Percentiles rank a stretch among this genome's conserved stretches.
These are phyloP conservation scores for Paramecium sonneborni DNA, from an alignment of 73 alveolate species.

Conservation along the genomic window DNA sequence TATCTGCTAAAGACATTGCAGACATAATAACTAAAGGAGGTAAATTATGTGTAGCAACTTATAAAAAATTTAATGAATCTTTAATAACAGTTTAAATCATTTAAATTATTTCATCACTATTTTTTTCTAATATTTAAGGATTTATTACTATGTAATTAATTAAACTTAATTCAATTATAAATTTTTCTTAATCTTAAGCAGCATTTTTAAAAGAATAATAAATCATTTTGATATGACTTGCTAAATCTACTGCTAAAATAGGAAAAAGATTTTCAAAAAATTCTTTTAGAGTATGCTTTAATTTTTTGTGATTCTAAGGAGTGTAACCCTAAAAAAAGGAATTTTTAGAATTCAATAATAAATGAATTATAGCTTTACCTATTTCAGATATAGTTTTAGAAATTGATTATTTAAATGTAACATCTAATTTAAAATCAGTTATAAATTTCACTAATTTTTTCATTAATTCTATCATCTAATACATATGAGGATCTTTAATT, in stretches of 20 bases:
- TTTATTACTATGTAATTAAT: neutral
- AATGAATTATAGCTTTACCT: constrained; percentile 3
- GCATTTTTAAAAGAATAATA: neutral
- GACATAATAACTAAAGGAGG: constrained; percentile 13
- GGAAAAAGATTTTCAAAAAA: constrained; percentile 29
- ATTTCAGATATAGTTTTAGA: neutral
- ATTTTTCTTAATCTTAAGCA: neutral
- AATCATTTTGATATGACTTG: neutral
- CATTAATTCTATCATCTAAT: constrained; percentile 33
- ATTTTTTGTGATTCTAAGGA: constrained; percentile 1
- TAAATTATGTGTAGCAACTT: neutral
- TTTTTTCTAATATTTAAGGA: constrained; percentile 27
- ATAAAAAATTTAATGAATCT: neutral
- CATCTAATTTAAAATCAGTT: constrained; percentile 9
- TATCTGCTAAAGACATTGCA: constrained; percentile 15
- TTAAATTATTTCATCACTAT: neutral
- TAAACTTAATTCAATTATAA: constrained; percentile 4
- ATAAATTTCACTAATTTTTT: neutral
- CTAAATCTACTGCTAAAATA: neutral
- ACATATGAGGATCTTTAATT: constrained; percentile 24
- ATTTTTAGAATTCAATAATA: neutral
- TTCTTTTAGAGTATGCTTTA: constrained; percentile 10
- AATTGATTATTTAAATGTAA: neutral
- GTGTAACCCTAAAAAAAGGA: constrained; percentile 6
- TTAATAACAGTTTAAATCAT: neutral